phyloP scores from a whole-genome alignment of 192 early-diverging fungal genomes.

The Jimgerdemannia lactiflua region DNA sequence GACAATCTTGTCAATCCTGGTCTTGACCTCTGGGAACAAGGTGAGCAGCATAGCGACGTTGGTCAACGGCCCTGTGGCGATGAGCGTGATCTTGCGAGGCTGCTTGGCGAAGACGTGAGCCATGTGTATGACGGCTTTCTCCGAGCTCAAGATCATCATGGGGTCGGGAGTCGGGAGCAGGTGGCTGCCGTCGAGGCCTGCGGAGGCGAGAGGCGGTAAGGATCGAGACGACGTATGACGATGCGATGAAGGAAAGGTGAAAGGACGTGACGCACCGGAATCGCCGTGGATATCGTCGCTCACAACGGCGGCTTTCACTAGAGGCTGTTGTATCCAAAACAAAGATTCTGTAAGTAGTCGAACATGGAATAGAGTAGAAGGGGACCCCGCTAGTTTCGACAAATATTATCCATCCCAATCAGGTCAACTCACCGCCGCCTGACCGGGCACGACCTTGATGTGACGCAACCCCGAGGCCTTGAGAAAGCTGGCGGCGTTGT shows the following conservation, averaged over 20 bases:
- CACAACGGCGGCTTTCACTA: constrained; percentile 7
- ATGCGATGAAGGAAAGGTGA: not conserved
- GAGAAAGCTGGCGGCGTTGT: constrained; percentile 14
- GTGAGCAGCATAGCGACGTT: constrained; percentile 45
- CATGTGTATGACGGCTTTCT: constrained; percentile 17
- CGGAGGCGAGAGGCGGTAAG: not conserved
- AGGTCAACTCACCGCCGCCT: constrained; percentile 5
- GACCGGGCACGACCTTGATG: constrained; percentile 11
- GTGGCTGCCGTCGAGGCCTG: constrained; percentile 12
- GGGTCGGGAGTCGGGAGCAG: constrained; percentile 7
- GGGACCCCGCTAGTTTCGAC: no score
- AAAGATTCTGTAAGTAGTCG: no score
- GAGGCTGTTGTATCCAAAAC: not conserved
- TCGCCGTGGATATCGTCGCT: constrained; percentile 16
- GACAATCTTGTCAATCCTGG: constrained; percentile 30
- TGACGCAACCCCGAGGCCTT: constrained; percentile 16
- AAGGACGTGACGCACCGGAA: constrained; percentile 1
- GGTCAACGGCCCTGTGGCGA: constrained; percentile 41
- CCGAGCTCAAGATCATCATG: not conserved
- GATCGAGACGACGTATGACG: not conserved
- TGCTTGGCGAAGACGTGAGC: constrained; percentile 8
- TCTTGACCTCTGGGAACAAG: constrained; percentile 32
- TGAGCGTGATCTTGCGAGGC: constrained; percentile 27
- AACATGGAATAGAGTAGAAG: no score
- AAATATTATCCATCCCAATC: not conserved